Conservation (phyloP, 164 flowering plant species). For the Saururus chinensis region DNA sequence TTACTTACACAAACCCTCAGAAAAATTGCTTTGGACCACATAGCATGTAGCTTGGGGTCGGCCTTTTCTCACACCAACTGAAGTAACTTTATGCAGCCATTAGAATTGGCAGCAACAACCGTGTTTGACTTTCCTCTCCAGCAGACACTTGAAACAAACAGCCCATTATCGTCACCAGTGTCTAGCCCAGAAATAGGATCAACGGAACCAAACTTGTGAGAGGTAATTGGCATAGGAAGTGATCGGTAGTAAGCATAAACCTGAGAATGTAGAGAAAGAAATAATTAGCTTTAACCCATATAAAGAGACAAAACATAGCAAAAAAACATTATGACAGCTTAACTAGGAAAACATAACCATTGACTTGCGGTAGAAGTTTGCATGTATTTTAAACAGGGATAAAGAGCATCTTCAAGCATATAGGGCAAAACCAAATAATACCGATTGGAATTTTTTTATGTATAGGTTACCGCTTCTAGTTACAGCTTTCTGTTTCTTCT, state of each 20-base stretch:
- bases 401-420: too few species aligned
- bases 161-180: constrained; percentile 69
- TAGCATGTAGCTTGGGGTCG: background rate
- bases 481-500: too few species aligned
- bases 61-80: constrained; percentile 45
- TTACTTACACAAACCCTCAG: background rate
- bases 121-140: constrained; percentile 79
- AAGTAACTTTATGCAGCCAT: constrained; percentile 75
- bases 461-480: too few species aligned
- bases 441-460: too few species aligned
- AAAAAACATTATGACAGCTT: too few species aligned
- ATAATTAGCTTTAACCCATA: background rate
- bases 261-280: constrained; percentile 22
- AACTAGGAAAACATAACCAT: too few species aligned
- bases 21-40: background rate
- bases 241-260: constrained; percentile 79
- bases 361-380: too few species aligned
- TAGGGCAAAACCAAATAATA: too few species aligned
- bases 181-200: constrained; percentile 87
- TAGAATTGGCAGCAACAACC: constrained; percentile 83
- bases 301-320: background rate
- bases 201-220: constrained; percentile 81
- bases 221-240: constrained; percentile 86
- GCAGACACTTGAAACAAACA: constrained; percentile 92
- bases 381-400: too few species aligned